Percentiles rank a stretch among this genome's conserved stretches.
Evolutionary conservation across 495 filamentous ascomycete genomes (phyloP).

Genomic region (Cudoniella acicularis): DNA sequence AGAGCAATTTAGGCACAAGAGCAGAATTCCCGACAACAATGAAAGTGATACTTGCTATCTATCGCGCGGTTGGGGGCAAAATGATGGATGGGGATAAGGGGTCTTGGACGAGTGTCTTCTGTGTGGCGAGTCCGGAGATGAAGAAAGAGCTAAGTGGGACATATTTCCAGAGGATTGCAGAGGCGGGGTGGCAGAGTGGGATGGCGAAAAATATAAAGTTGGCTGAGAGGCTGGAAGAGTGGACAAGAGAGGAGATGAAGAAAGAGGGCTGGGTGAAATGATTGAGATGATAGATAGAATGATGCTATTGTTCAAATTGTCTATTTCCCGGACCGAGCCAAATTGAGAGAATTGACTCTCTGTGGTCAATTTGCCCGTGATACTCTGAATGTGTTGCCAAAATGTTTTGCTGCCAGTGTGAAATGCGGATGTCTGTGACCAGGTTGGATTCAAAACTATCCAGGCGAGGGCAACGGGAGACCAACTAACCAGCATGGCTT

Average conservation of each 20-base stretch:
- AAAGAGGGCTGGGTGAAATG: constrained; percentile 8
- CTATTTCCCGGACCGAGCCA: no score
- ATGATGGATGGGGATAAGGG: constrained; percentile 33
- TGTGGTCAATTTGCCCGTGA: no score
- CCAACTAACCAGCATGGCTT: no score
- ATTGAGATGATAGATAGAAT: no score
- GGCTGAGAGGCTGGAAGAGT: constrained; percentile 28
- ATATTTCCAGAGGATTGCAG: constrained; percentile 34
- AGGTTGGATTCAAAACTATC: no score
- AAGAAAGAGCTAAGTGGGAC: constrained; percentile 34
- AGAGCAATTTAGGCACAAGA: constrained; percentile 31
- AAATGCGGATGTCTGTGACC: no score
- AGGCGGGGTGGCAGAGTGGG: constrained; percentile 29
- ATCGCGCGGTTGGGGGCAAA: constrained; percentile 25
- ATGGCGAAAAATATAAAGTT: constrained; percentile 25
- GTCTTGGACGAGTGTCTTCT: constrained; percentile 36
- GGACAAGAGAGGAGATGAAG: constrained; percentile 31
- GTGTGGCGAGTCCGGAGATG: constrained; percentile 37
- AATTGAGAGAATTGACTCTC: no score
- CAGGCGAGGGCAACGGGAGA: no score
- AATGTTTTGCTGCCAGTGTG: no score
- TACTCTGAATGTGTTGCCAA: no score
- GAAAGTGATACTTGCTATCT: constrained; percentile 16
- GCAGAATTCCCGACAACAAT: constrained; percentile 17
- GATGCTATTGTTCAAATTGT: no score